phyloP scores from a whole-genome alignment of 2,329 filamentous ascomycete species.

The Aspergillus sp. region DNA sequence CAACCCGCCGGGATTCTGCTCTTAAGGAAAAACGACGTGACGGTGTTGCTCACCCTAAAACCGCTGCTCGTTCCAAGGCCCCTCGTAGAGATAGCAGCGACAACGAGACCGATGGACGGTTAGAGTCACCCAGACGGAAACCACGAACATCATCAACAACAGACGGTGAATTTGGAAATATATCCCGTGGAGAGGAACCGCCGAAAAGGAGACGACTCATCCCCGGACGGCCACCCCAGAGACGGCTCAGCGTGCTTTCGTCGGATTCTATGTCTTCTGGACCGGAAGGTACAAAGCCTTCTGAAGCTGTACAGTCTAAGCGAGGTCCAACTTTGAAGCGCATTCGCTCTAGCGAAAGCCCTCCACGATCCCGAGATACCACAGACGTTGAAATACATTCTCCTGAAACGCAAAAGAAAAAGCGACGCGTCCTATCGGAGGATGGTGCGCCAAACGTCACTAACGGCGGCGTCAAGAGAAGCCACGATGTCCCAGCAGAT shows the following conservation, averaged over 20 bases:
- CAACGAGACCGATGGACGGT: constrained; percentile 23
- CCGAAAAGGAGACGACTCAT: constrained; percentile 35
- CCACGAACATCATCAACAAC: constrained; percentile 15
- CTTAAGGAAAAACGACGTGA: constrained; percentile 24
- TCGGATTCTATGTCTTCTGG: constrained; percentile 36
- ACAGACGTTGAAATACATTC: constrained; percentile 25
- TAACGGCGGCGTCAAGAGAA: constrained; percentile 26
- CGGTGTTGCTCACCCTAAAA: constrained; percentile 12
- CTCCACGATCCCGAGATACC: constrained; percentile 30
- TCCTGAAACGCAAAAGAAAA: constrained; percentile 36
- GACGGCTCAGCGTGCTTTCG: constrained; percentile 32
- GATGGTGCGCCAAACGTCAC: constrained; percentile 26
- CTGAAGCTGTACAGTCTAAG: constrained; percentile 15
- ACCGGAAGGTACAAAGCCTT: constrained; percentile 27
- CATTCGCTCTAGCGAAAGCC: constrained; percentile 36
- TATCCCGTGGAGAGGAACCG: constrained; percentile 27
- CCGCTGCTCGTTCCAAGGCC: constrained; percentile 16
- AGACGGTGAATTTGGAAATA: constrained; percentile 25
- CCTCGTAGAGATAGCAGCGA: constrained; percentile 18
- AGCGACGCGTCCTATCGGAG: constrained; percentile 35
- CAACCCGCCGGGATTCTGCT: constrained; percentile 21
- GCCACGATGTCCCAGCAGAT: constrained; percentile 11
- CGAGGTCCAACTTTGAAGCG: constrained; percentile 30
- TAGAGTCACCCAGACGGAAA: constrained; percentile 25
- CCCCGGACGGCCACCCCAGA: constrained; percentile 34